These are phyloP conservation scores for Leucocoprinus sp. DNA, from an alignment of 768 basidiomycete species.

Conservation along the genomic window DNA sequence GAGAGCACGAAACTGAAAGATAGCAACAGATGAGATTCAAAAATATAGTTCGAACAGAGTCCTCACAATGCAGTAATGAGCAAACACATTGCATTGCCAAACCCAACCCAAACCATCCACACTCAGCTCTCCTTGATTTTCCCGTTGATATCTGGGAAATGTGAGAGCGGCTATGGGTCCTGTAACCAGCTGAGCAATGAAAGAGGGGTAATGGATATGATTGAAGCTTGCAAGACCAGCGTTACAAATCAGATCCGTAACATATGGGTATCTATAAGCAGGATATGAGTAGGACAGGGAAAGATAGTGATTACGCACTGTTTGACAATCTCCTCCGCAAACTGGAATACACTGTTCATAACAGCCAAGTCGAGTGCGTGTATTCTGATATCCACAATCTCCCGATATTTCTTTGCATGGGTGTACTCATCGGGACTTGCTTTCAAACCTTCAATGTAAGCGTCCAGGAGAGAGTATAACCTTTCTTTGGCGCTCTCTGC, in stretches of 20 bases:
- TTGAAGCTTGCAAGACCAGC: constrained; percentile 62
- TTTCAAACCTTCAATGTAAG: constrained; percentile 35
- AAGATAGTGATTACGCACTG: constrained; percentile 33
- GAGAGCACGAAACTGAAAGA: constrained; percentile 51
- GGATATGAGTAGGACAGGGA: background rate
- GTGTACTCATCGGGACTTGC: constrained; percentile 33
- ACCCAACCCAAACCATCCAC: constrained; percentile 68
- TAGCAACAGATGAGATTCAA: background rate
- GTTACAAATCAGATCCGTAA: constrained; percentile 76
- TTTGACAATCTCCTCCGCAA: constrained; percentile 43
- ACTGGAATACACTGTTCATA: constrained; percentile 52
- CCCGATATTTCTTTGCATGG: constrained; percentile 48
- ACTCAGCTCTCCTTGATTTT: constrained; percentile 50
- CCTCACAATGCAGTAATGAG: constrained; percentile 71
- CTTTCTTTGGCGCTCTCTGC: constrained; percentile 55
- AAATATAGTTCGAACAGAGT: background rate
- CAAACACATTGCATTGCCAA: constrained; percentile 83
- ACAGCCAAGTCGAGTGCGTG: constrained; percentile 58
- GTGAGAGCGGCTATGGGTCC: constrained; percentile 42
- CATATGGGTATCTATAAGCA: constrained; percentile 59
- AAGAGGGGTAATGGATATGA: constrained; percentile 41
- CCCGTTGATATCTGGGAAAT: constrained; percentile 46
- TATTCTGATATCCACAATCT: constrained; percentile 52
- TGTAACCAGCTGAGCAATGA: constrained; percentile 38
- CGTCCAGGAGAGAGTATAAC: constrained; percentile 46